phyloP scores from a whole-genome alignment of 345 rosid species.

The Aurinia saxatilis region DNA sequence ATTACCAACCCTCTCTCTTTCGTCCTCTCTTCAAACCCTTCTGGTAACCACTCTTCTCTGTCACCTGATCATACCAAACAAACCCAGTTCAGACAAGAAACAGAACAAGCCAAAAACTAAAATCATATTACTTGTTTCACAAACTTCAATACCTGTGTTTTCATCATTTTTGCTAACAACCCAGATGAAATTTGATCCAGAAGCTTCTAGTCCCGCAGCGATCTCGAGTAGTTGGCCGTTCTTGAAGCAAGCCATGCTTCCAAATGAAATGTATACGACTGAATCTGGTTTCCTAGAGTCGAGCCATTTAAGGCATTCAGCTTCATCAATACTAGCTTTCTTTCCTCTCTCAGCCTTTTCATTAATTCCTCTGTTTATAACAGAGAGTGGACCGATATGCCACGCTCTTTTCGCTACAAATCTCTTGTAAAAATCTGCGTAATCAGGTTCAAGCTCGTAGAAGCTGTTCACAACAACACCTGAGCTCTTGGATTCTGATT shows the following conservation, averaged over 20 bases:
- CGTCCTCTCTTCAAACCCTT: slow-evolving; percentile 34
- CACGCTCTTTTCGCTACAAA: slow-evolving; percentile 35
- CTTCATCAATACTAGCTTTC: slow-evolving; percentile 5
- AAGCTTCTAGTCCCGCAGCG: slow-evolving; percentile 36
- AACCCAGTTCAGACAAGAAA: not conserved
- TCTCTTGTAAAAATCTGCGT: slow-evolving; percentile 38
- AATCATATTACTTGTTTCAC: not conserved
- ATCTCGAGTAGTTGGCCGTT: slow-evolving; percentile 25
- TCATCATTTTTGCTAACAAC: slow-evolving; percentile 25
- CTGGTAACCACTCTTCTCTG: slow-evolving; percentile 27
- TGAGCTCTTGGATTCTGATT: slow-evolving; percentile 40
- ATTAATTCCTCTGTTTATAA: slow-evolving; percentile 14
- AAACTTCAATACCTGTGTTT: not conserved
- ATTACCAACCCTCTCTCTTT: slow-evolving; percentile 32
- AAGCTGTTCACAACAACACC: slow-evolving; percentile 66
- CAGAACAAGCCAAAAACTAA: not conserved
- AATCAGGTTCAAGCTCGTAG: slow-evolving; percentile 58
- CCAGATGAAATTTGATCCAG: slow-evolving; percentile 39
- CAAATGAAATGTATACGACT: slow-evolving; percentile 42
- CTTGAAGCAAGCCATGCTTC: slow-evolving; percentile 24
- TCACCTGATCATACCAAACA: not conserved
- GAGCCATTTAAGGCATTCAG: slow-evolving; percentile 35
- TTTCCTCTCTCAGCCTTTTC: slow-evolving; percentile 32
- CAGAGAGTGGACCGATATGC: slow-evolving; percentile 43
- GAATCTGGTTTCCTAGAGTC: slow-evolving; percentile 37